Conservation (phyloP, 2,329 filamentous ascomycete genomes). For the Coleophoma eucalyptorum region DNA sequence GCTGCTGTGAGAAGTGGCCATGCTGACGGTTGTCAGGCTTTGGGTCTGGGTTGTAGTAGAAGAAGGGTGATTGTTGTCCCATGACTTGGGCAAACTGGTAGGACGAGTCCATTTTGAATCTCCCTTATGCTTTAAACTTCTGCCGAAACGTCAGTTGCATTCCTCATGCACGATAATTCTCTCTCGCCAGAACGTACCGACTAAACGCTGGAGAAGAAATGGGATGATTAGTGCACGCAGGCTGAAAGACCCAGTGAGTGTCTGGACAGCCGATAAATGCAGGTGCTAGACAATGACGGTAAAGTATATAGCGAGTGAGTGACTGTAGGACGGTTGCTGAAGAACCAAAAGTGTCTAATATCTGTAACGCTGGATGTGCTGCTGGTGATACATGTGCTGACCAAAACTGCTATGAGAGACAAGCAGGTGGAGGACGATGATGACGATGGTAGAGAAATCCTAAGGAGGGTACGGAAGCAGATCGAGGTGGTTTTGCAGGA, state of each 20-base stretch:
- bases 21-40: slow-evolving; percentile 70
- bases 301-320: slow-evolving; percentile 25
- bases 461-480: slow-evolving; percentile 30
- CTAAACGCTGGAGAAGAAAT: background rate
- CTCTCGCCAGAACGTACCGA: slow-evolving; percentile 14
- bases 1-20: slow-evolving; percentile 67
- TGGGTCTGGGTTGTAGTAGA: slow-evolving; percentile 81
- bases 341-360: slow-evolving; percentile 28
- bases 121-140: slow-evolving; percentile 6
- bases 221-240: background rate
- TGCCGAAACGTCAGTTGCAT: slow-evolving; percentile 18
- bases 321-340: slow-evolving; percentile 30
- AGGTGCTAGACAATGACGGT: slow-evolving; percentile 9
- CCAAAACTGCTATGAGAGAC: slow-evolving; percentile 22
- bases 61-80: slow-evolving; percentile 69
- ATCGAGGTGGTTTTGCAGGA: slow-evolving; percentile 24
- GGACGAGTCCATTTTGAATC: slow-evolving; percentile 26
- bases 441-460: slow-evolving; percentile 7
- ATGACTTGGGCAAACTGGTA: slow-evolving; percentile 46
- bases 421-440: slow-evolving; percentile 17
- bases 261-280: background rate
- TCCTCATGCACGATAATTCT: slow-evolving; percentile 5
- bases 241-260: no score
- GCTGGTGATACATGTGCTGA: slow-evolving; percentile 27
- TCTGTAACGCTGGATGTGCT: slow-evolving; percentile 15